Conservation (phyloP, 768 basidiomycete species). For the Rhodosporidiobolus odoratus region DNA sequence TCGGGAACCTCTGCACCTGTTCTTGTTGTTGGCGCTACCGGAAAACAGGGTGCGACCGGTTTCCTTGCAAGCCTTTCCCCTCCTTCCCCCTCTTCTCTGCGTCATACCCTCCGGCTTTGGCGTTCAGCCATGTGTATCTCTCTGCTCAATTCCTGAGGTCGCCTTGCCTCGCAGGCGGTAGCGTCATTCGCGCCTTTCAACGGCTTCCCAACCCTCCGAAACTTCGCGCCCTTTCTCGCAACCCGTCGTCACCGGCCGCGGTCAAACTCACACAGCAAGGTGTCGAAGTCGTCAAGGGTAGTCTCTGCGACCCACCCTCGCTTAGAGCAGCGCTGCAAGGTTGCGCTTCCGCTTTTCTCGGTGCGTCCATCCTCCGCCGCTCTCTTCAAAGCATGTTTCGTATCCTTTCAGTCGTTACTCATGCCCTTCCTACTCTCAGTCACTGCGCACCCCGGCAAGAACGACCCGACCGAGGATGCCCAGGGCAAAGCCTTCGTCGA, state of each 20-base stretch:
- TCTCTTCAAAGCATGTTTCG: background rate
- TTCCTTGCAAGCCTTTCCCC: no score
- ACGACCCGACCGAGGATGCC: conserved; percentile 34
- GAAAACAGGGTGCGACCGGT: conserved; percentile 25
- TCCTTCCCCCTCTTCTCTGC: no score
- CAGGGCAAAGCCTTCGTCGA: conserved; percentile 42
- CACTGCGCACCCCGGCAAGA: conserved; percentile 8
- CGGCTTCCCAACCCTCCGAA: background rate
- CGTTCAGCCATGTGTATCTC: no score
- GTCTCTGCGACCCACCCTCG: conserved; percentile 17
- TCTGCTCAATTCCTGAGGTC: no score
- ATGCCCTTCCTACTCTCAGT: background rate
- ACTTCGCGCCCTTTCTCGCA: conserved; percentile 42
- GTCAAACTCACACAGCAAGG: conserved; percentile 36
- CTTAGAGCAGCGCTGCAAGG: conserved; percentile 38
- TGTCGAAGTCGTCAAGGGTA: conserved; percentile 40
- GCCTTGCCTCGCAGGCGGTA: conserved; percentile 5
- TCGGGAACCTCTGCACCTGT: no score
- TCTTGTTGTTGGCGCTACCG: conserved; percentile 19
- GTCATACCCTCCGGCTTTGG: no score
- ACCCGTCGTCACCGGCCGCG: conserved; percentile 32
- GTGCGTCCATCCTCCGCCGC: conserved; percentile 15
- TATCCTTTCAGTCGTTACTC: background rate
- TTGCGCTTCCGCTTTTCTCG: conserved; percentile 40
- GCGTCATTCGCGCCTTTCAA: conserved; percentile 16